Evolutionary conservation across 225 moss, liverwort and hornwort genomes (phyloP), one percentile per base, ranked within the genome.

Genomic region (Asterella californica): DNA sequence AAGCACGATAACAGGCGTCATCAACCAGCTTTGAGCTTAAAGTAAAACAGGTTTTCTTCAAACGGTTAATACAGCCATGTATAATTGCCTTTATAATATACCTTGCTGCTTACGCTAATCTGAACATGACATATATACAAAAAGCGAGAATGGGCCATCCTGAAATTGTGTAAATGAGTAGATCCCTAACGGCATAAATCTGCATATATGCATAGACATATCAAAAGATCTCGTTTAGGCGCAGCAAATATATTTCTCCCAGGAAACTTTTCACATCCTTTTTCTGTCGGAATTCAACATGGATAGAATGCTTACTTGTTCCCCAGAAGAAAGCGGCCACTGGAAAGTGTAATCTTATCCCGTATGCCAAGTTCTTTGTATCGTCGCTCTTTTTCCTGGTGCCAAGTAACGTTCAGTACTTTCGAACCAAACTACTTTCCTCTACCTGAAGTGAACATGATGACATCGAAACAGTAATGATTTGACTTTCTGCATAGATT

Each of bases 351-450:
- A 74, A 96, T 93, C 79, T 96, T 96, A 83, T 96, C 94, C 59
- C 93, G 88, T 38, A 96, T 86, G 78, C 96, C 96, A 84, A 96
- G 94, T 72, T 96, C 96, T 83, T 93, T 96, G 80, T 96, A 96
- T 59, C 96, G 88, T 75, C 94, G 89, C 80, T 96, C 96, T 75
- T 92, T 97, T 84, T 97, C 96, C 96, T 97, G 83, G 76, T 24
- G 37, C 15, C 57, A 57, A 37, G 53, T 21, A 32, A 53, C 0
- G 52, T 57, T 76, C 53, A 76, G 59, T 38, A 59, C 8, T 38
- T 11, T 76, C 59, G 5, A 42, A 0, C 25, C 36, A 17, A 18
- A 5, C 3, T 15, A 15, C 22, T 22, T 69, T 36, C 22, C 17
- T 42, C 38, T 37, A 30, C 0, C 2, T 21, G 57, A 24, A 57